Percentiles rank a stretch among this genome's conserved stretches.
phyloP scores from a whole-genome alignment of 106 monocot genomes.

The Chionographis japonica region DNA sequence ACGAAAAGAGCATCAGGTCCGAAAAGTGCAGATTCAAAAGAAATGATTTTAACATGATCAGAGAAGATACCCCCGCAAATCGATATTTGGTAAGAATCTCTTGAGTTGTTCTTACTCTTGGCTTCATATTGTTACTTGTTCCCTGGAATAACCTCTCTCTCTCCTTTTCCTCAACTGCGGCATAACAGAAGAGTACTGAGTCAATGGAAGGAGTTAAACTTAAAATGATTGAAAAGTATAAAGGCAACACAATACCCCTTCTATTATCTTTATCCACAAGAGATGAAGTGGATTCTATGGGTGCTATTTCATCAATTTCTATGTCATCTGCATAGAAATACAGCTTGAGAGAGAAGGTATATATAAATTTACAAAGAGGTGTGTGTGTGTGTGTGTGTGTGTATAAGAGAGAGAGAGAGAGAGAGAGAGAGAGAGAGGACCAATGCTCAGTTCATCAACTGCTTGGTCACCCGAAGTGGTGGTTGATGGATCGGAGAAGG shows the following conservation, averaged over 20 bases:
- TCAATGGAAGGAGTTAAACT: neutral
- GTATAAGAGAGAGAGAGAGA: conserved; percentile 3
- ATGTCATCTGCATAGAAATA: conserved; percentile 72
- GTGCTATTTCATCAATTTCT: conserved; percentile 65
- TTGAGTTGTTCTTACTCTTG: conserved; percentile 71
- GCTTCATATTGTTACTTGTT: conserved; percentile 45
- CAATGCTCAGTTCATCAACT: conserved; percentile 54
- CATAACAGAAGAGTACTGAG: neutral
- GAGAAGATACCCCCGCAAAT: conserved; percentile 70
- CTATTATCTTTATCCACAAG: conserved; percentile 29
- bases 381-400: neutral
- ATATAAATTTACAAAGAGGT: neutral
- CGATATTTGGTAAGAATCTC: conserved; percentile 88
- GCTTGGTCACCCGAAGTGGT: conserved; percentile 12
- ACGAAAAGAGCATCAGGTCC: conserved; percentile 5
- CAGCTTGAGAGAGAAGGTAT: neutral
- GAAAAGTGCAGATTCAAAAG: neutral
- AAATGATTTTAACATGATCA: neutral
- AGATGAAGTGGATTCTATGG: conserved; percentile 38
- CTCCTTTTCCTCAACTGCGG: conserved; percentile 42
- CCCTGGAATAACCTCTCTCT: conserved; percentile 79
- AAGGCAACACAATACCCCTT: conserved; percentile 9
- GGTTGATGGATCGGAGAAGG: conserved; percentile 26
- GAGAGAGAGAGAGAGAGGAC: conserved; percentile 36
- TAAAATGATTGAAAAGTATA: neutral